A percentile compares a stretch with the other conserved stretches of the same genome.
Conservation (phyloP, 306 rosid genomes). For the Rosa multiflora region DNA sequence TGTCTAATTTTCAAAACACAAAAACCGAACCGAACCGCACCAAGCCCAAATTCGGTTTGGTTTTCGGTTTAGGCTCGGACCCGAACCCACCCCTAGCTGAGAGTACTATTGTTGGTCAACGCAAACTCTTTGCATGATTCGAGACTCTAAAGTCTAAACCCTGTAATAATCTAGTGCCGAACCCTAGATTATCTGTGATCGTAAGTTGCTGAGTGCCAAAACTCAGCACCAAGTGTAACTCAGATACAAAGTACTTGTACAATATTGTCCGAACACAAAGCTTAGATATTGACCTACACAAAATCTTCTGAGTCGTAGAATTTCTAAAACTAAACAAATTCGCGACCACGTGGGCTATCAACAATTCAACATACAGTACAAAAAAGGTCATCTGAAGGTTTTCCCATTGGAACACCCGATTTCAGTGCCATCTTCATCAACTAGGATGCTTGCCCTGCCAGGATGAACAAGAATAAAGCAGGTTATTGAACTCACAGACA, state of each 20-base stretch:
- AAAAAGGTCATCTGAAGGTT: neutral
- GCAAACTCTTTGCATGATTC: no score
- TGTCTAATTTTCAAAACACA: no score
- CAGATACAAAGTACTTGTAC: neutral
- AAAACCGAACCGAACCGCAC: no score
- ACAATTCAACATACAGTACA: neutral
- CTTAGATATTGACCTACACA: neutral
- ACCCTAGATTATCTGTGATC: neutral
- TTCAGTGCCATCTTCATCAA: constrained; percentile 4
- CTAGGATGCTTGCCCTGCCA: constrained; percentile 21
- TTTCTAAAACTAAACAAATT: neutral
- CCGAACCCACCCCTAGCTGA: no score
- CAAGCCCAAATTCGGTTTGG: no score
- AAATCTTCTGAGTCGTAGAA: neutral
- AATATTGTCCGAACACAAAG: neutral
- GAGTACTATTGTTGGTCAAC: no score
- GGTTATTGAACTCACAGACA: neutral
- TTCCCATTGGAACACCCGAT: neutral
- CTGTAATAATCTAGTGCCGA: no score
- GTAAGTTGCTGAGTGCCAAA: neutral
- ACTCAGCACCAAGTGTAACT: neutral
- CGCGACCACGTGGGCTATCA: neutral
- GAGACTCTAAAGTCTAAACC: no score
- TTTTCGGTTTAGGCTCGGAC: no score
- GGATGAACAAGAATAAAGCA: constrained; percentile 15